Evolutionary conservation across 441 rosid genomes (phyloP).

Genomic region (Theobroma grandiflorum): DNA sequence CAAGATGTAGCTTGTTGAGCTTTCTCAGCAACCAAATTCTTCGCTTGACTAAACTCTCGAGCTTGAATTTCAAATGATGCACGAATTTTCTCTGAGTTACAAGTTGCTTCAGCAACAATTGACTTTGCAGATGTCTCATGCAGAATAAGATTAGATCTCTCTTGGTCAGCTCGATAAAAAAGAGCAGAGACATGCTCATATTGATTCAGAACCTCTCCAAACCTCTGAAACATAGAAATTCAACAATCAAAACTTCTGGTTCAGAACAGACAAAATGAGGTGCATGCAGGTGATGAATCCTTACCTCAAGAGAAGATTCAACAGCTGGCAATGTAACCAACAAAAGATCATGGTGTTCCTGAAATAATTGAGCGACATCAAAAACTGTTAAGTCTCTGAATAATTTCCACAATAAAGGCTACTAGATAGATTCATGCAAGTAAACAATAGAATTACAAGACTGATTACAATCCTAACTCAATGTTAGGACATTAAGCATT

Average conservation of each 20-base stretch:
- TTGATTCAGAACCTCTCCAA: slow-evolving; percentile 72
- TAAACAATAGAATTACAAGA: slow-evolving; percentile 25
- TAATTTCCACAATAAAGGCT: slow-evolving; percentile 28
- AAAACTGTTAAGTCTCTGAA: slow-evolving; percentile 26
- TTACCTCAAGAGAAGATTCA: slow-evolving; percentile 87
- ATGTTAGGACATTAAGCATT: slow-evolving; percentile 18
- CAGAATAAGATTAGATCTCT: slow-evolving; percentile 74
- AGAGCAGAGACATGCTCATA: slow-evolving; percentile 83
- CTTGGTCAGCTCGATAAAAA: slow-evolving; percentile 89
- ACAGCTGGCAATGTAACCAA: slow-evolving; percentile 84
- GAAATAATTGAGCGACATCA: slow-evolving; percentile 36
- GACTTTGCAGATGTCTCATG: slow-evolving; percentile 93
- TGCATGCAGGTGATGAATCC: slow-evolving; percentile 22
- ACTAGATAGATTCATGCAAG: slow-evolving; percentile 20
- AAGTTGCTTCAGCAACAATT: slow-evolving; percentile 86
- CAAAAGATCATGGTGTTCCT: slow-evolving; percentile 98
- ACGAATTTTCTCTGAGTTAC: slow-evolving; percentile 67
- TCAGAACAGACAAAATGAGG: slow-evolving; percentile 22
- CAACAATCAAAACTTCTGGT: slow-evolving; percentile 33
- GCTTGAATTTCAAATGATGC: slow-evolving; percentile 84
- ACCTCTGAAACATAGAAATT: slow-evolving; percentile 66
- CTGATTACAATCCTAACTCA: slow-evolving; percentile 22
- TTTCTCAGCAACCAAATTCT: slow-evolving; percentile 75
- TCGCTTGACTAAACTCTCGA: slow-evolving; percentile 89
- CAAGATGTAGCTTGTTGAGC: slow-evolving; percentile 92